These are phyloP conservation scores for Dalbergia cultrata DNA, from an alignment of 306 rosid genomes.

Conservation along the genomic window DNA sequence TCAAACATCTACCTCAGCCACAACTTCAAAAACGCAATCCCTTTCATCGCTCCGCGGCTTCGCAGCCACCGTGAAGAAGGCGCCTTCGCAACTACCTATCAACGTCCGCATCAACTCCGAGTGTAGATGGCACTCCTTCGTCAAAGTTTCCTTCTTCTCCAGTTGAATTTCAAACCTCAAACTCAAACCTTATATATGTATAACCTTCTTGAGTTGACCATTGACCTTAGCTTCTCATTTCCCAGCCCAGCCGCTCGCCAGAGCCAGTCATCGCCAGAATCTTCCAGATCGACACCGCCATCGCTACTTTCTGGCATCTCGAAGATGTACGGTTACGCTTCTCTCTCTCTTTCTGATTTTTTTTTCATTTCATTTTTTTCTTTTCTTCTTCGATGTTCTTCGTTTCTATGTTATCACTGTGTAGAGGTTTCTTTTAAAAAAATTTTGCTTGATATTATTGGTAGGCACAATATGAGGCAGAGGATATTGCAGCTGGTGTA, in stretches of 20 bases:
- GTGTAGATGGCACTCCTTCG: conserved; percentile 41
- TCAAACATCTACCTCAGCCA: too few relatives aligned
- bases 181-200: not conserved
- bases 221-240: not conserved
- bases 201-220: not conserved
- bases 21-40: too few relatives aligned
- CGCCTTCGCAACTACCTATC: too few relatives aligned
- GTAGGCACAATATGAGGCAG: conserved; percentile 76
- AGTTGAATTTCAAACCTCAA: not conserved
- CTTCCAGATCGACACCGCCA: conserved; percentile 89
- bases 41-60: too few relatives aligned
- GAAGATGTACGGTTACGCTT: conserved; percentile 61
- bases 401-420: not conserved
- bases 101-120: too few relatives aligned
- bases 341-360: not conserved
- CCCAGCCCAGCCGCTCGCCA: conserved; percentile 36
- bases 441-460: not conserved
- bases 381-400: not conserved
- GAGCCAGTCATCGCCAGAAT: conserved; percentile 61
- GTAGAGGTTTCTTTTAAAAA: not conserved
- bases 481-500: conserved; percentile 66
- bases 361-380: not conserved
- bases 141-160: not conserved
- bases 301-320: conserved; percentile 70
- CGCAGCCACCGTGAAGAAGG: too few relatives aligned